These are phyloP conservation scores for Fusarium sulawesiense DNA, from an alignment of 2,329 filamentous ascomycete species.

Conservation along the genomic window DNA sequence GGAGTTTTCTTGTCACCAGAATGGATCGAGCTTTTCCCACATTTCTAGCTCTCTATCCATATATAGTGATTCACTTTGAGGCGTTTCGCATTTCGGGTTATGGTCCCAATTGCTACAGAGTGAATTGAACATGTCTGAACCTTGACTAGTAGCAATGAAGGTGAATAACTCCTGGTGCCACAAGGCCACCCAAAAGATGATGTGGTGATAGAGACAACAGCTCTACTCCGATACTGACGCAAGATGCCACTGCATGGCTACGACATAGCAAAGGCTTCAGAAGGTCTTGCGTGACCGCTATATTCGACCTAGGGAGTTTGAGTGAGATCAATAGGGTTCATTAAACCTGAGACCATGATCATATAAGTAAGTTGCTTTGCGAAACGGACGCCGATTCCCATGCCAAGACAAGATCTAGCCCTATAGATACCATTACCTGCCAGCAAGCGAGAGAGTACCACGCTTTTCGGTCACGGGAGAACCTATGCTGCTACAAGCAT, in stretches of 20 bases:
- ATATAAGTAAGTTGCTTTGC: fast-evolving
- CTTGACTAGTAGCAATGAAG: fast-evolving
- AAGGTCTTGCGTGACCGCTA: not conserved
- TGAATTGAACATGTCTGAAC: not conserved
- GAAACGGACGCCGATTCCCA: not conserved
- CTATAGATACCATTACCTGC: too few species aligned
- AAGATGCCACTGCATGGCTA: fast-evolving
- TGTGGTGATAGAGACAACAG: fast-evolving
- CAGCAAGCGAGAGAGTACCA: fast-evolving
- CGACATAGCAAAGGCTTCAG: not conserved
- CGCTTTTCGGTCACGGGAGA: not conserved
- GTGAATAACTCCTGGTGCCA: not conserved
- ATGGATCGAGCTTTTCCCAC: not conserved
- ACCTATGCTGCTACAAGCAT: fast-evolving
- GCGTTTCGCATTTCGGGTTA: too few species aligned
- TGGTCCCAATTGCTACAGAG: not conserved
- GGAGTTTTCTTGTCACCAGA: not conserved
- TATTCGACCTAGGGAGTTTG: fast-evolving
- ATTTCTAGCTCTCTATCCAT: not conserved
- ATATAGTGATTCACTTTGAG: not conserved
- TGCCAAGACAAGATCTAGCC: not conserved
- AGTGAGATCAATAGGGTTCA: fast-evolving
- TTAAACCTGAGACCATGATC: fast-evolving
- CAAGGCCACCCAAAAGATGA: not conserved
- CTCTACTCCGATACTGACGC: fast-evolving